Percentiles rank a stretch among this genome's conserved stretches.
Evolutionary conservation across 2,329 filamentous ascomycete genomes (phyloP).

Genomic region (Botryosphaeria agaves): DNA sequence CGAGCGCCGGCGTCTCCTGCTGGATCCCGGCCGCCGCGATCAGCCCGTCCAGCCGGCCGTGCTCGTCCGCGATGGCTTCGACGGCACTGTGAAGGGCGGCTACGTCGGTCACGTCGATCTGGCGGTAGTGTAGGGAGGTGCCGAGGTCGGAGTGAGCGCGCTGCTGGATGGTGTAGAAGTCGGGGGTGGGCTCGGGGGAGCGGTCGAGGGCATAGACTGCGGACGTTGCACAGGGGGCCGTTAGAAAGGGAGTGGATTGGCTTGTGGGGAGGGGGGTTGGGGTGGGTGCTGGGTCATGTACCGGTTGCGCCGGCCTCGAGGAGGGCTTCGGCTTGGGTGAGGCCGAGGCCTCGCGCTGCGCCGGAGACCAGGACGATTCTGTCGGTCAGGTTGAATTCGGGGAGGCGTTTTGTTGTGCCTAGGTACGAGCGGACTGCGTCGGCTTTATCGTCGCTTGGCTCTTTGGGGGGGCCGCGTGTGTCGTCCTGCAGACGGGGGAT

Average conservation of each 20-base stretch:
- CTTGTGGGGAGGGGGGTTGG: too few species aligned
- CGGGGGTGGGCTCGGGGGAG: constrained; percentile 37
- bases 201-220: constrained; percentile 51
- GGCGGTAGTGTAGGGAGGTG: constrained; percentile 54
- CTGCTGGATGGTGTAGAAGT: constrained; percentile 48
- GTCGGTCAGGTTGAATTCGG: constrained; percentile 59
- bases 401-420: constrained; percentile 28
- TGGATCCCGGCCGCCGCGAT: constrained; percentile 63
- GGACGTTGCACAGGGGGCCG: too few species aligned
- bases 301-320: constrained; percentile 57
- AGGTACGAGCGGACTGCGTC: constrained; percentile 5
- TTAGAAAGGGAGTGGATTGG: too few species aligned
- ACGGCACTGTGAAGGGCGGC: constrained; percentile 49
- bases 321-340: constrained; percentile 55
- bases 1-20: constrained; percentile 67
- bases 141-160: constrained; percentile 47
- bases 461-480: neutral
- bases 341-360: constrained; percentile 53
- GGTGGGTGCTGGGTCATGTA: constrained; percentile 16
- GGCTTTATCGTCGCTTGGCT: neutral
- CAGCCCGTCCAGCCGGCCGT: constrained; percentile 63
- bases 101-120: constrained; percentile 65
- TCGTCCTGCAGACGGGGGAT: too few species aligned
- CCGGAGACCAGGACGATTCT: constrained; percentile 58
- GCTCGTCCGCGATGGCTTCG: constrained; percentile 46